These are phyloP conservation scores for Fraxinus velutina DNA, from an alignment of 305 asterid genomes.

Conservation along the genomic window DNA sequence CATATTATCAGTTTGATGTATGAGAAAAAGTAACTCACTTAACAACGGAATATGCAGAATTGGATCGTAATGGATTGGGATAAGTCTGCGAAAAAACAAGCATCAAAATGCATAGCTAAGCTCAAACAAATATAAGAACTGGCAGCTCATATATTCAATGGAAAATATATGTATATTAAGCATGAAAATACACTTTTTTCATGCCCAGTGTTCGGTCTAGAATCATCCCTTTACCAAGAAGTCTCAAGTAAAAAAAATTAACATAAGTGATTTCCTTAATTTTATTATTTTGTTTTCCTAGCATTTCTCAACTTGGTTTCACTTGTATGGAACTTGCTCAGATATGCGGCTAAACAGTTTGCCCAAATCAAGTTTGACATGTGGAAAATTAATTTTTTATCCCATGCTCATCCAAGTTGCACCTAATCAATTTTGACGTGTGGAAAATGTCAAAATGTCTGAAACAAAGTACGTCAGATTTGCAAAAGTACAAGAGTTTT, in stretches of 20 bases:
- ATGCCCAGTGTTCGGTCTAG: neutral
- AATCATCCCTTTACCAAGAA: neutral
- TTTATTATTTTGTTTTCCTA: neutral
- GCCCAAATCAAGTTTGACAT: neutral
- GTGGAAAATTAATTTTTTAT: neutral
- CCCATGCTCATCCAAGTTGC: neutral
- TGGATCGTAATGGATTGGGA: slow-evolving; percentile 77
- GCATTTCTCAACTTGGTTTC: neutral
- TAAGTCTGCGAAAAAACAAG: slow-evolving; percentile 58
- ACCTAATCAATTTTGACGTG: neutral
- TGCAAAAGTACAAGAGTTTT: neutral
- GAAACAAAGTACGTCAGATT: neutral
- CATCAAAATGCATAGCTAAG: neutral
- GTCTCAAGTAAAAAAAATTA: neutral
- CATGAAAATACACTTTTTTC: neutral
- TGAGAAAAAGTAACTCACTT: slow-evolving; percentile 54
- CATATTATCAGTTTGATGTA: slow-evolving; percentile 2
- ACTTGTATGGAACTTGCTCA: neutral
- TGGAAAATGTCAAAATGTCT: neutral
- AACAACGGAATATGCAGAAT: slow-evolving; percentile 92
- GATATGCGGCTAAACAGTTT: neutral
- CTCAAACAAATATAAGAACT: slow-evolving; percentile 2
- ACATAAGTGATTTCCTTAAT: neutral
- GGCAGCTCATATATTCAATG: neutral
- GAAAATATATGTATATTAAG: neutral